Base-by-base conservation (phyloP, 1,284 basidiomycete genomes). In the Mycena sp. region DNA sequence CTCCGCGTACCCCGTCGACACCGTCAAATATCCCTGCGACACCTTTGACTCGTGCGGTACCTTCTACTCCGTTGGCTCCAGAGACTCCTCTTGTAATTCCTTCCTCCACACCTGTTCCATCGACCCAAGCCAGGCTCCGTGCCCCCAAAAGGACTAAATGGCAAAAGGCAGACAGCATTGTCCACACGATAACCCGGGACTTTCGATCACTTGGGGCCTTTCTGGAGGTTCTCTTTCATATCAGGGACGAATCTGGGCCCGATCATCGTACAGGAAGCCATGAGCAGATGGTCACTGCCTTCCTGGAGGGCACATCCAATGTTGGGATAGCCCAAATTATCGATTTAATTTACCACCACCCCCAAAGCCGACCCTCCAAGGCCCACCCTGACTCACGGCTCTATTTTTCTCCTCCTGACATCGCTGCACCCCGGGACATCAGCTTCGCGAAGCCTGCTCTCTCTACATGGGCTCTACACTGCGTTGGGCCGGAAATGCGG, bases 281-380 rank as follows among this genome's bases (percentile, higher is more conserved):
- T n/a, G 12, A 56, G 16, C 12, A 17, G 2, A 10, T 19, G 21
- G 54, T 56, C 21, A 56, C 54, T 10, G 32, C 21, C 16, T 56
- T 56, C 25, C 32, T 56, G 23, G 12, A 48, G 11, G 54, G 54
- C 3, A 7, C n/a, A n/a, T n/a, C n/a, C 21, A 38, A 35, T 19
- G 6, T 37, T 5, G 25, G 5, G 19, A 38, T 48, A 23, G 29
- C 2, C n/a, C n/a, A n/a, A n/a, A n/a, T n/a, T n/a, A n/a, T n/a
- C n/a, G n/a, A n/a, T n/a, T n/a, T n/a, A n/a, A 38, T 56, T 12
- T 56, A 56, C 26, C 29, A 21, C 25, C 54, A 56, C 29, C 54
- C 43, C 2, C 54, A 56, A 56, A 38, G 54, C 25, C 54, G 44
- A 9, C 54, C 44, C 2, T 7, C 14, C 2, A 35, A 21, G 1